These are phyloP conservation scores for Quercus agrifolia DNA, from an alignment of 306 rosid species.

Conservation along the genomic window DNA sequence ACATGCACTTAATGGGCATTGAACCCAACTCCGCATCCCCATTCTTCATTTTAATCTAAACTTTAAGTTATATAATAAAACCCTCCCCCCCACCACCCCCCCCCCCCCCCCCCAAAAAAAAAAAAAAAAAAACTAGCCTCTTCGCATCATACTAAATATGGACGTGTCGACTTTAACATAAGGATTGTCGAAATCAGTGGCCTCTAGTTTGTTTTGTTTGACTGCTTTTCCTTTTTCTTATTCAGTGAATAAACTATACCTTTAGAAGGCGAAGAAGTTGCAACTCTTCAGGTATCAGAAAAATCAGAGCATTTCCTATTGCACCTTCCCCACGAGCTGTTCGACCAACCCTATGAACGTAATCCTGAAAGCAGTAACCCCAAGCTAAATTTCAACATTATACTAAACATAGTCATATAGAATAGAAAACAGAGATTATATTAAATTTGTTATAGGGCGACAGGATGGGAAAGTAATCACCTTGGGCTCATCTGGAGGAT, in stretches of 20 bases:
- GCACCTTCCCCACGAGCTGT: conserved; percentile 96
- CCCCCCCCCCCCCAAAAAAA: no score
- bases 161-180: neutral
- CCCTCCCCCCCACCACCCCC: accelerated
- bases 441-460: neutral
- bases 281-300: conserved; percentile 2
- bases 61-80: no score
- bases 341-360: conserved; percentile 97
- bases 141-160: neutral
- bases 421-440: neutral
- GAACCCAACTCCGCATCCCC: no score
- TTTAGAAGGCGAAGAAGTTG: neutral
- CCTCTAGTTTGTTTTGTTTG: neutral
- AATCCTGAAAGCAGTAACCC: conserved; percentile 57
- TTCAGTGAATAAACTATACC: neutral
- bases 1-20: no score
- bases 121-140: neutral
- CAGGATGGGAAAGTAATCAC: conserved; percentile 27
- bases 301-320: neutral
- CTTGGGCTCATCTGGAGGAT: conserved; percentile 99
- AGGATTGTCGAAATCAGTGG: neutral
- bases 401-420: conserved; percentile 3
- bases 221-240: neutral
- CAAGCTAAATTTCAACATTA: neutral
- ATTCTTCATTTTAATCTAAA: no score